Conservation (phyloP, 2,329 filamentous ascomycete genomes). For the Myriosclerotinia scirpicola region DNA sequence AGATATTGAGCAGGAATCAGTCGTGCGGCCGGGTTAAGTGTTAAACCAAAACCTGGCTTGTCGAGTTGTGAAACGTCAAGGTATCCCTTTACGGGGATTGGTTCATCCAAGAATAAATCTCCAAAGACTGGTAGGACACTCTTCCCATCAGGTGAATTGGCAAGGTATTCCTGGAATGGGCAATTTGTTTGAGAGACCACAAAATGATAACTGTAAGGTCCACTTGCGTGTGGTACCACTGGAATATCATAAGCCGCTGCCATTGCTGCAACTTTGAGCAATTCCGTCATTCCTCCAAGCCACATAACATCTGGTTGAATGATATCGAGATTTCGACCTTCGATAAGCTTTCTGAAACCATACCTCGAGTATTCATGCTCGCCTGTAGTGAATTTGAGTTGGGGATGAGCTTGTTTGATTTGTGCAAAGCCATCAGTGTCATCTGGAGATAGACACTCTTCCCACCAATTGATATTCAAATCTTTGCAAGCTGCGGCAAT, state of each 20-base stretch:
- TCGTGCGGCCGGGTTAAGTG: conserved; percentile 74
- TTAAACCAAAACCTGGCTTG: conserved; percentile 87
- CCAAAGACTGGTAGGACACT: conserved; percentile 90
- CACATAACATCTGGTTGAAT: conserved; percentile 98
- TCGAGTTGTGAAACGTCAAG: conserved; percentile 78
- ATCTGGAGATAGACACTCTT: conserved; percentile 88
- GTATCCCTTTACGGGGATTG: conserved; percentile 80
- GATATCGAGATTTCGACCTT: conserved; percentile 89
- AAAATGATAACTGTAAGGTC: conserved; percentile 94
- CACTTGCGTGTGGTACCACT: conserved; percentile 91
- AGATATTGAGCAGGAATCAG: conserved; percentile 75
- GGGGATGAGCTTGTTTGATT: conserved; percentile 87
- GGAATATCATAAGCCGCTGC: conserved; percentile 92
- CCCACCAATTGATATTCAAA: conserved; percentile 95
- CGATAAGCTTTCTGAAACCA: conserved; percentile 91
- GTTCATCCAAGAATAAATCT: conserved; percentile 86
- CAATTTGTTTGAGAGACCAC: conserved; percentile 91
- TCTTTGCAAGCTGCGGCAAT: conserved; percentile 80
- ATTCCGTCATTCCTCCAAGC: conserved; percentile 89
- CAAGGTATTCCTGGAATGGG: conserved; percentile 94
- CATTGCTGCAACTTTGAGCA: conserved; percentile 85
- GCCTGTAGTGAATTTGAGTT: conserved; percentile 90
- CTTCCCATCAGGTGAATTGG: conserved; percentile 88
- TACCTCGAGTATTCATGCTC: conserved; percentile 95
- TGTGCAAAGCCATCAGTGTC: conserved; percentile 88